Conservation (phyloP, 345 rosid species). For the Aegle marmelos region DNA sequence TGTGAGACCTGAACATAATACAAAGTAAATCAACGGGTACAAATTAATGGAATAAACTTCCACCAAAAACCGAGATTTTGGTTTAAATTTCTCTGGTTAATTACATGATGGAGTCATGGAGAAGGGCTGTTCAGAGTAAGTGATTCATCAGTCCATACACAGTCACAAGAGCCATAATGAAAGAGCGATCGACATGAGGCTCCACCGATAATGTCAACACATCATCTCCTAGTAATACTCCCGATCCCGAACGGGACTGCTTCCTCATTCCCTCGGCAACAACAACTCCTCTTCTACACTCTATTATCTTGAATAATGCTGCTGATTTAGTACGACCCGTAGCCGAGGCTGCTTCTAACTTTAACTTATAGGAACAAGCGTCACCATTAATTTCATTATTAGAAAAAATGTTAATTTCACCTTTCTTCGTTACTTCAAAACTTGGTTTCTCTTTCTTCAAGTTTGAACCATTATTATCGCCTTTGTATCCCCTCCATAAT, state of each 20-base stretch:
- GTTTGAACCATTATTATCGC: neutral
- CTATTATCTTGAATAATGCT: constrained; percentile 28
- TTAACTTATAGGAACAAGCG: constrained; percentile 7
- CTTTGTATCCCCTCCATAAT: constrained; percentile 36
- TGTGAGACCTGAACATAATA: neutral
- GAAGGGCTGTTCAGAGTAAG: constrained; percentile 14
- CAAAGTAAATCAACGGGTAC: neutral
- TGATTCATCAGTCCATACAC: constrained; percentile 36
- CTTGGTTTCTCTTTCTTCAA: constrained; percentile 18
- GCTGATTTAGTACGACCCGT: constrained; percentile 4
- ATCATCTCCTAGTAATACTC: constrained; percentile 35
- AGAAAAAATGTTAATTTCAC: constrained; percentile 18
- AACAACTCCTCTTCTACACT: constrained; percentile 12
- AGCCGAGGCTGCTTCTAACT: neutral
- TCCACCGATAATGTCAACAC: constrained; percentile 36
- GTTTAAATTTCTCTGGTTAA: too few relatives aligned
- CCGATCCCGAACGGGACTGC: constrained; percentile 25
- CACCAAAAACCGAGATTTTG: too few relatives aligned
- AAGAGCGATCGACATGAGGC: constrained; percentile 28
- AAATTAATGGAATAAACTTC: neutral
- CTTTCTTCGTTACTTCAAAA: constrained; percentile 29
- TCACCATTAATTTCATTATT: neutral
- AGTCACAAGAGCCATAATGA: constrained; percentile 31
- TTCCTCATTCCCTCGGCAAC: constrained; percentile 42
- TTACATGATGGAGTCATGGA: neutral